phyloP scores from a whole-genome alignment of 2,329 filamentous ascomycete genomes.

The Cordyceps cateniannulata region DNA sequence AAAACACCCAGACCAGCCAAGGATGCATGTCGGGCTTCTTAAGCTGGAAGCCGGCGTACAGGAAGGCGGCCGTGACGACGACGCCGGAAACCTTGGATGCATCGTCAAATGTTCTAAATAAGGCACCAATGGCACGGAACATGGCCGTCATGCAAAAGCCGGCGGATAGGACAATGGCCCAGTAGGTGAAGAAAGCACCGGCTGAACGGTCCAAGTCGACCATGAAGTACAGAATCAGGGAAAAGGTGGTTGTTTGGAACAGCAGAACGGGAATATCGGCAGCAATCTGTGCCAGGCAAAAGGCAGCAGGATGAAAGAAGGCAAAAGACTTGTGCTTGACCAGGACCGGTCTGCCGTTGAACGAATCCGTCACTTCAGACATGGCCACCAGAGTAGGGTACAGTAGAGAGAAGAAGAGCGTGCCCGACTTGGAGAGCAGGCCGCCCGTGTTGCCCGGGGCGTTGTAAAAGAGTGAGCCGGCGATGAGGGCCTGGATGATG shows the following conservation, averaged over 20 bases:
- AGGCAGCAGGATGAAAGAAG: constrained; percentile 50
- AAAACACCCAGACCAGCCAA: constrained; percentile 58
- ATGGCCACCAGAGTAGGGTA: constrained; percentile 57
- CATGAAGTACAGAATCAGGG: constrained; percentile 60
- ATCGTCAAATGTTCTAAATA: constrained; percentile 49
- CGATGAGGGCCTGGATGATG: constrained; percentile 53
- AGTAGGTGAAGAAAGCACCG: constrained; percentile 64
- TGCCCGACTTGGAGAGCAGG: constrained; percentile 57
- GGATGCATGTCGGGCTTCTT: constrained; percentile 54
- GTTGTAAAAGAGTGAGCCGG: constrained; percentile 62
- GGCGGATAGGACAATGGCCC: constrained; percentile 43
- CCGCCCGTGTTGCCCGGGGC: constrained; percentile 51
- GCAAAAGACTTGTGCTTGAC: constrained; percentile 54
- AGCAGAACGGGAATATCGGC: constrained; percentile 50
- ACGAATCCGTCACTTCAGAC: constrained; percentile 60
- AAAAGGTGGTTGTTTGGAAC: constrained; percentile 52
- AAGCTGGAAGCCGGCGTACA: constrained; percentile 61
- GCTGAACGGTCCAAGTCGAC: constrained; percentile 60
- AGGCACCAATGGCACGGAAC: constrained; percentile 50
- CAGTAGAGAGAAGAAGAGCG: constrained; percentile 58
- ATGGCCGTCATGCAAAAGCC: constrained; percentile 53
- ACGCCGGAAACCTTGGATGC: constrained; percentile 52
- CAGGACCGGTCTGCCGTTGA: constrained; percentile 51
- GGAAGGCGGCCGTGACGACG: constrained; percentile 43
- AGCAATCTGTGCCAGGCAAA: constrained; percentile 51